A percentile compares a stretch with the other conserved stretches of the same genome.
Conservation (phyloP, 768 basidiomycete genomes). For the Psilocybe cubensis region DNA sequence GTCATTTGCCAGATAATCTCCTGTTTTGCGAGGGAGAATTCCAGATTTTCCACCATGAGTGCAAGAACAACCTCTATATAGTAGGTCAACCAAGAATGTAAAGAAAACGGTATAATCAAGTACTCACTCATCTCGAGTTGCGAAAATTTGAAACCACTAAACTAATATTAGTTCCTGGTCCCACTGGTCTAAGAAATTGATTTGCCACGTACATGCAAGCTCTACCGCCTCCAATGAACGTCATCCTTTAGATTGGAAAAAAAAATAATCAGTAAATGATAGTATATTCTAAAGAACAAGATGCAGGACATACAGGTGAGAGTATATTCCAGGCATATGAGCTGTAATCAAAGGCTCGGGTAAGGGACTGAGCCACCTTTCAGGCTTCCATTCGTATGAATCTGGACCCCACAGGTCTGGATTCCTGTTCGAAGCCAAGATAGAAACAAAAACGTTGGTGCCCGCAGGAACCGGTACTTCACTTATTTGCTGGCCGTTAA, state of each 20-base stretch:
- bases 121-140: slow-evolving; percentile 56
- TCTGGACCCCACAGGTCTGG: slow-evolving; percentile 44
- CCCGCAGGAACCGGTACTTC: slow-evolving; percentile 44
- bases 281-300: background rate
- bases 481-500: slow-evolving; percentile 41
- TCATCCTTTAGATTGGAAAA: slow-evolving; percentile 32
- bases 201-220: slow-evolving; percentile 56
- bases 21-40: slow-evolving; percentile 24
- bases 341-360: slow-evolving; percentile 19
- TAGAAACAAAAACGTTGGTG: slow-evolving; percentile 42
- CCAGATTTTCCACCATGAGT: slow-evolving; percentile 21
- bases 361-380: slow-evolving; percentile 38
- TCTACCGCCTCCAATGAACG: slow-evolving; percentile 46
- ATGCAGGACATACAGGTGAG: slow-evolving; percentile 26
- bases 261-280: background rate
- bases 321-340: slow-evolving; percentile 26
- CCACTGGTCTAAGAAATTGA: too few species aligned
- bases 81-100: background rate
- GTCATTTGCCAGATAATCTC: slow-evolving; percentile 32
- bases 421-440: slow-evolving; percentile 36
- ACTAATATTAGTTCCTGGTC: too few species aligned
- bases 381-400: slow-evolving; percentile 44
- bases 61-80: slow-evolving; percentile 26
- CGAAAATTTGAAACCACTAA: slow-evolving; percentile 56
- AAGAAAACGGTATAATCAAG: background rate